Evolutionary conservation across 345 rosid species (phyloP), one percentile per base, ranked within the genome.

Genomic region (Dovyalis caffra): DNA sequence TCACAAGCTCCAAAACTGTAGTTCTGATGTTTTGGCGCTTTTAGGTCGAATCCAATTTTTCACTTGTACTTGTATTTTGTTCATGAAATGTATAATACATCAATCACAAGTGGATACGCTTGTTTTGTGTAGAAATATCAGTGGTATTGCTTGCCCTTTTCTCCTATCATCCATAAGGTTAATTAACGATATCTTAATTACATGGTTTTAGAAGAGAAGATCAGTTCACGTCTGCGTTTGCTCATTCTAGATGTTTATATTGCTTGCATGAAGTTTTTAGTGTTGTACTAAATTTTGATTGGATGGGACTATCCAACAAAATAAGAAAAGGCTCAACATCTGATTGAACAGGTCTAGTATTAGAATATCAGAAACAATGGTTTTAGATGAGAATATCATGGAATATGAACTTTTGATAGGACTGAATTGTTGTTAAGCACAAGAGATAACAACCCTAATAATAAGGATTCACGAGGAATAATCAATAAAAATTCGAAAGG

Each of bases 11-110:
- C 81, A 73, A 73, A 78, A 49, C 66, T 51, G 12, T 67, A 53
- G 21, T 29, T 72, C 29, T 37, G 34, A 57, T n/a, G 72, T 75
- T 60, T 74, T 51, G 62, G 81, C 58, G 51, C 77, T 66, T 43
- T 33, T 14, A 21, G n/a, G 35, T 60, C 33, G 15, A 32, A 32
- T 43, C 66, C 49, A 62, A 37, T 34, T 21, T 58, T 32, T 12
- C 31, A 62, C 8, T 53, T 47, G 64, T 35, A 35, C 4, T 31
- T 45, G 64, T 47, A 68, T 21, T 25, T 10, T 66, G 68, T 49
- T 49, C 15, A 49, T 2, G 7, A 67, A 23, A 43, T 67, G 70
- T 67, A 69, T 33, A 69, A 49, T 69, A 69, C 45, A 62, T 16
- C 64, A 18, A 70, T 51, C 32, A 66, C 53, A 43, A 31, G 3